Evolutionary conservation across 257 asterid species (phyloP).

Genomic region (Petrea volubilis): DNA sequence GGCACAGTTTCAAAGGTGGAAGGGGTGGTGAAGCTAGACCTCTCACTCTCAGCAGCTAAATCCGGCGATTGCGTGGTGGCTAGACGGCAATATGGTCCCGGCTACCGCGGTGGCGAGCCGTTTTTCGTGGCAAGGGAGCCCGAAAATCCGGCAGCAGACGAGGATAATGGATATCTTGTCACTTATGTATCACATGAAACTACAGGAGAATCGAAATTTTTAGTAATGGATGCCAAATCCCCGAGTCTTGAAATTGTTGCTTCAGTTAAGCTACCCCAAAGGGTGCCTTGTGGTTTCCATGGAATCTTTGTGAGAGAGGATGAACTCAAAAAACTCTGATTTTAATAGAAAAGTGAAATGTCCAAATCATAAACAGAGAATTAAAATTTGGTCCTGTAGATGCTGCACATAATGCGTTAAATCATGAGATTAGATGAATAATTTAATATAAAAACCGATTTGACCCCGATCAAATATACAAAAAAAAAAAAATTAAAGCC

Average conservation of each 20-base stretch:
- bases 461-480: no score
- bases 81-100: constrained; percentile 3
- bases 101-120: constrained; percentile 17
- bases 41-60: background rate
- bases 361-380: no score
- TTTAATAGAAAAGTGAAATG: no score
- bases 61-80: constrained; percentile 14
- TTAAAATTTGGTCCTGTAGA: no score
- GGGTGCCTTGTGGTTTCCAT: constrained; percentile 71
- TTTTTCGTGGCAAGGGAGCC: constrained; percentile 40
- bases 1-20: background rate
- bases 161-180: constrained; percentile 64
- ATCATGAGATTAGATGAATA: no score
- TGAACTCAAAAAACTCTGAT: constrained; percentile 33
- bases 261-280: constrained; percentile 51
- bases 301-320: constrained; percentile 53
- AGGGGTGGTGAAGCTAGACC: constrained; percentile 36
- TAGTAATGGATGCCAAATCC: no score
- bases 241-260: constrained; percentile 60
- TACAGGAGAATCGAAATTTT: constrained; percentile 45
- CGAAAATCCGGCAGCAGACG: constrained; percentile 26
- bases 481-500: no score
- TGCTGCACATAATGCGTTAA: no score
- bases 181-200: constrained; percentile 49
- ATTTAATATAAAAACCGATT: no score